These are phyloP conservation scores for Didymella exigua DNA, from an alignment of 2,329 filamentous ascomycete genomes.

Conservation along the genomic window DNA sequence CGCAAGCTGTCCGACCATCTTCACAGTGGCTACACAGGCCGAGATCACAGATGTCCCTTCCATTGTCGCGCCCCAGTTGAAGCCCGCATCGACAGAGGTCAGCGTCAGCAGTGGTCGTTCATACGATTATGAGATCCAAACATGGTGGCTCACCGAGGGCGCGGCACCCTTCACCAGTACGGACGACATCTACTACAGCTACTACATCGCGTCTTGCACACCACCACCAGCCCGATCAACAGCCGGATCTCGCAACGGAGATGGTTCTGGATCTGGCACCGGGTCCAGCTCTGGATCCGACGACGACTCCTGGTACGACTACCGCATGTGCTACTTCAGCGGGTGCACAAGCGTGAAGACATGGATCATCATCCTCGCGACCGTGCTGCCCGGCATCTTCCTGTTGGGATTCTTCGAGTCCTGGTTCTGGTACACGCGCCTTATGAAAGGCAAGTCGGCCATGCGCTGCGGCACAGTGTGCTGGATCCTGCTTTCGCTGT, in stretches of 20 bases:
- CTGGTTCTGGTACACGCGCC: slow-evolving; percentile 45
- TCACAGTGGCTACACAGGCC: slow-evolving; percentile 27
- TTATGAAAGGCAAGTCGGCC: slow-evolving; percentile 40
- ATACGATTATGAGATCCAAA: slow-evolving; percentile 25
- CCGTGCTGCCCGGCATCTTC: slow-evolving; percentile 36
- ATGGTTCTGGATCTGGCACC: neutral
- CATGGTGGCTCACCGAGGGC: slow-evolving; percentile 33
- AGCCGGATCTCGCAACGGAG: slow-evolving; percentile 8
- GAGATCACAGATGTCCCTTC: slow-evolving; percentile 29
- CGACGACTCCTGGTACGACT: slow-evolving; percentile 10
- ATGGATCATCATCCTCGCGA: slow-evolving; percentile 40
- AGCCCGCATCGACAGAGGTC: slow-evolving; percentile 28
- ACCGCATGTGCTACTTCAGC: slow-evolving; percentile 14
- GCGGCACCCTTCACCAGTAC: slow-evolving; percentile 34
- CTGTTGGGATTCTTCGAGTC: slow-evolving; percentile 41
- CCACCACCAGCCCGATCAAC: slow-evolving; percentile 22
- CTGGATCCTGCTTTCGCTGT: slow-evolving; percentile 40
- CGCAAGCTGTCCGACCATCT: slow-evolving; percentile 33
- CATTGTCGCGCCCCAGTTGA: slow-evolving; percentile 30
- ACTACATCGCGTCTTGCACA: slow-evolving; percentile 35
- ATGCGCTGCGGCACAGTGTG: slow-evolving; percentile 41
- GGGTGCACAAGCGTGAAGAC: slow-evolving; percentile 22
- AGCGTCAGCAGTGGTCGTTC: slow-evolving; percentile 13
- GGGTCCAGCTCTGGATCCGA: neutral
- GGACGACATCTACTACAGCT: slow-evolving; percentile 29